Percentiles rank a stretch among this genome's conserved stretches.
Conservation (phyloP, 495 filamentous ascomycete species). For the Penicillium robsamsonii region DNA sequence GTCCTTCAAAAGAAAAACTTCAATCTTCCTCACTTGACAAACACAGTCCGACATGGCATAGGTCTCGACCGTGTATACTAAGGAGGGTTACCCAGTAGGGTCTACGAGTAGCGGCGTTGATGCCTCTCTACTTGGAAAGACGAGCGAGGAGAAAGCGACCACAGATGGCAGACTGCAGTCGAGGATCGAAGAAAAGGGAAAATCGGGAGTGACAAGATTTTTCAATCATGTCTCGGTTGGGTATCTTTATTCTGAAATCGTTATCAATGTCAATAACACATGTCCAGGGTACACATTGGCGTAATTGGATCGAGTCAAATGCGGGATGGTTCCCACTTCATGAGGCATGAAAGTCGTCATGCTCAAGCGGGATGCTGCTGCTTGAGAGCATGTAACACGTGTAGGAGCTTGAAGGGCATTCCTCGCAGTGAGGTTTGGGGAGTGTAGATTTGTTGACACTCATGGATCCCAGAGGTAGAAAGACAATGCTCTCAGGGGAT, state of each 20-base stretch:
- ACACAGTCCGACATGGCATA: slow-evolving; percentile 49
- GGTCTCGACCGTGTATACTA: slow-evolving; percentile 52
- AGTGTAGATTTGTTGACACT: neutral
- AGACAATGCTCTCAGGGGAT: neutral
- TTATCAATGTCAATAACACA: slow-evolving; percentile 7
- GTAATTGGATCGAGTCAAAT: neutral
- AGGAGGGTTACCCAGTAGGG: slow-evolving; percentile 33
- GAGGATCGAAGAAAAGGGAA: neutral
- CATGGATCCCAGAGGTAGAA: neutral
- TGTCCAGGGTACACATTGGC: neutral
- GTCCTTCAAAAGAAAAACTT: slow-evolving; percentile 24
- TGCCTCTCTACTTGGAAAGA: neutral
- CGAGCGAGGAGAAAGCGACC: neutral
- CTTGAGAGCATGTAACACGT: neutral
- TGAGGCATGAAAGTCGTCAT: neutral
- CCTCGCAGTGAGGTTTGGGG: slow-evolving; percentile 4
- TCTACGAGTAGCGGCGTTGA: neutral
- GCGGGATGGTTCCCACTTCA: neutral
- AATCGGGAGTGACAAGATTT: neutral
- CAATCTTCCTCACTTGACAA: slow-evolving; percentile 52
- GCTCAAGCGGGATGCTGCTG: neutral
- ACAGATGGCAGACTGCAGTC: neutral
- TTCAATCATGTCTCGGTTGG: slow-evolving; percentile 6
- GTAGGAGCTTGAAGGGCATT: neutral
- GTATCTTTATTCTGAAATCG: slow-evolving; percentile 13